Conservation (phyloP, 805 yeast species). For the Ogataea angusta region DNA sequence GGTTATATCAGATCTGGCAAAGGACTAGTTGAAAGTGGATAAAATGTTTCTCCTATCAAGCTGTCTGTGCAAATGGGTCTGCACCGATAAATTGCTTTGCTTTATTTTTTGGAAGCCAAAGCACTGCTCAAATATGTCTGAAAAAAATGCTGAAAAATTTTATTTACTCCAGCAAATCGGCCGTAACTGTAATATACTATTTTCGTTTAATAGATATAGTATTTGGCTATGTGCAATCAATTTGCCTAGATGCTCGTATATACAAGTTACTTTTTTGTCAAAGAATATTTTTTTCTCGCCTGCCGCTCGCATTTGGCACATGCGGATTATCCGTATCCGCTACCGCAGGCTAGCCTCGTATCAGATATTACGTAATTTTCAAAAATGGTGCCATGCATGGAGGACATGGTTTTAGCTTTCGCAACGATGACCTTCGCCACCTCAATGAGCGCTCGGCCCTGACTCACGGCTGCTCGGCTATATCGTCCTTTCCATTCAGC, state of each 20-base stretch:
- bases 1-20: background rate
- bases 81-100: conserved; percentile 9
- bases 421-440: background rate
- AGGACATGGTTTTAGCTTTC: no score
- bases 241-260: background rate
- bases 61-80: background rate
- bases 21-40: background rate
- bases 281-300: background rate
- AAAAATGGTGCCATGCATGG: background rate
- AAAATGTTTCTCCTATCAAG: background rate
- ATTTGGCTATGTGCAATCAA: background rate
- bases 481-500: conserved; percentile 5
- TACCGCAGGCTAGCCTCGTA: background rate
- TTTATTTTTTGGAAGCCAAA: conserved; percentile 1
- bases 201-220: background rate
- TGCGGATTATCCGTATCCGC: background rate
- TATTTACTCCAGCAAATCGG: conserved; percentile 6
- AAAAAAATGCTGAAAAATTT: conserved; percentile 6
- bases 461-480: conserved; percentile 3
- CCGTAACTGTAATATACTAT: background rate
- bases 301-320: background rate
- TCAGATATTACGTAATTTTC: background rate
- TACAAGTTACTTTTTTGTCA: background rate
- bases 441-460: background rate
- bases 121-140: conserved; percentile 4